Percentiles rank a stretch among this genome's conserved stretches.
Conservation (phyloP, 805 yeast genomes). For the Nakazawaea siamensis region DNA sequence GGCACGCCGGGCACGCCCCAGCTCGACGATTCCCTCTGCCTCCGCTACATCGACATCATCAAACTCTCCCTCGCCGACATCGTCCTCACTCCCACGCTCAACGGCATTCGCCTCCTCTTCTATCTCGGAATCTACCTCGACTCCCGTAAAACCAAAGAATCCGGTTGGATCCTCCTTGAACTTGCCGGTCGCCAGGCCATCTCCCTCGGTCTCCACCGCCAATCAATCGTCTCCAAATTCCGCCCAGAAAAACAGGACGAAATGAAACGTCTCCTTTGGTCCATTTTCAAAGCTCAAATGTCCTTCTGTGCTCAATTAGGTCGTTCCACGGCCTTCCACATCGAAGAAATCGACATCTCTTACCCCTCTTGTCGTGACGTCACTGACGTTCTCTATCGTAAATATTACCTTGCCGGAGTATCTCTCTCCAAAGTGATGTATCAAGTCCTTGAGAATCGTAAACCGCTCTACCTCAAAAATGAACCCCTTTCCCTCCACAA, state of each 20-base stretch:
- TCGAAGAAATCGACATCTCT: constrained; percentile 35
- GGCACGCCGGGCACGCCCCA: too few relatives aligned
- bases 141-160: constrained; percentile 35
- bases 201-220: constrained; percentile 39
- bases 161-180: constrained; percentile 39
- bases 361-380: constrained; percentile 25
- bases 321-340: constrained; percentile 33
- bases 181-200: constrained; percentile 38
- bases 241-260: constrained; percentile 27
- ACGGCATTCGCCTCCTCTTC: constrained; percentile 34
- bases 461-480: constrained; percentile 21
- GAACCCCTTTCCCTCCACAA: constrained; percentile 32
- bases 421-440: constrained; percentile 29
- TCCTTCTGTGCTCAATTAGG: constrained; percentile 36
- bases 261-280: constrained; percentile 35
- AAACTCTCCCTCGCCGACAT: constrained; percentile 34
- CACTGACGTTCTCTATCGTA: constrained; percentile 21
- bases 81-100: constrained; percentile 33
- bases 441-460: constrained; percentile 31
- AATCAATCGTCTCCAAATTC: constrained; percentile 26
- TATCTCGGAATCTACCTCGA: constrained; percentile 35
- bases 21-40: constrained; percentile 20
- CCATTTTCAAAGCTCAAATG: constrained; percentile 32
- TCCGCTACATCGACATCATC: constrained; percentile 30
- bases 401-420: constrained; percentile 25